A percentile compares a stretch with the other conserved stretches of the same genome.
Evolutionary conservation across 768 basidiomycete genomes (phyloP).

Genomic region (Suillus cothurnatus): DNA sequence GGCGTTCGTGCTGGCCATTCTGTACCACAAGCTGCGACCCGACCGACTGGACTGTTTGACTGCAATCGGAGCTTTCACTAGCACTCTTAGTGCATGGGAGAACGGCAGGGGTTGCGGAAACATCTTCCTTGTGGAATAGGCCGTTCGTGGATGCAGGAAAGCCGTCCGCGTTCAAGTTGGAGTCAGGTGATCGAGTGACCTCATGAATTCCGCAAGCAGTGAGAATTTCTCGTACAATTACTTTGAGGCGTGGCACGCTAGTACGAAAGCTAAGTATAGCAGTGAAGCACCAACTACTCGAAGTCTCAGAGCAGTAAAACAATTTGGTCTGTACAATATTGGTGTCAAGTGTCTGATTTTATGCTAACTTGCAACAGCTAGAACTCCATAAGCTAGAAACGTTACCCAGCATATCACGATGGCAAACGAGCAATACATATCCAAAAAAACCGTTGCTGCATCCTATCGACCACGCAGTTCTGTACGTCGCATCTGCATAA

Average conservation of each 20-base stretch:
- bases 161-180: background rate
- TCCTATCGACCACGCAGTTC: conserved; percentile 44
- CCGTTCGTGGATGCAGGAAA: background rate
- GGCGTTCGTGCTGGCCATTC: conserved; percentile 57
- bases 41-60: background rate
- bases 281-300: background rate
- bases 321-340: background rate
- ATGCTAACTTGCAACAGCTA: background rate
- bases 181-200: conserved; percentile 7
- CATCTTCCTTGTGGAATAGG: background rate
- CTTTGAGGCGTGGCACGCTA: background rate
- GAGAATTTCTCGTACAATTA: conserved; percentile 2
- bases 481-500: conserved; percentile 23
- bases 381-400: background rate
- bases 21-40: conserved; percentile 23
- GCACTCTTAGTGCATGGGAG: background rate
- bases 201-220: background rate
- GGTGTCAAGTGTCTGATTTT: background rate
- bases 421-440: conserved; percentile 38
- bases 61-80: background rate
- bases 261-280: conserved; percentile 3
- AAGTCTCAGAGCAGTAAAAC: background rate
- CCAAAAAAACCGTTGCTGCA: conserved; percentile 31
- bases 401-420: conserved; percentile 21
- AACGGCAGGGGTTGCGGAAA: conserved; percentile 1